Conservation (phyloP, 257 asterid genomes). For the Capsicum chinense region DNA sequence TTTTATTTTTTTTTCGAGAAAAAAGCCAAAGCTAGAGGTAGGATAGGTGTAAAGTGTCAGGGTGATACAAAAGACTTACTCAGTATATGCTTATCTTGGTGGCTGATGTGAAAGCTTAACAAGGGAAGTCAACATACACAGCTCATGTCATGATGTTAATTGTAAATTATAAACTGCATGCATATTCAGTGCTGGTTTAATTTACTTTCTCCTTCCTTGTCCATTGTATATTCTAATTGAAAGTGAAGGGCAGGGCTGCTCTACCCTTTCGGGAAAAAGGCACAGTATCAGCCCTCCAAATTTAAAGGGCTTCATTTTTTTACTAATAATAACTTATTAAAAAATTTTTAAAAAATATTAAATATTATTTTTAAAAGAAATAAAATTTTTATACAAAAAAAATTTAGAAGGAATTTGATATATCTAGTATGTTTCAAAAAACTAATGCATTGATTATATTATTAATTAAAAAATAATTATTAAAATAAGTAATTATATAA, state of each 20-base stretch:
- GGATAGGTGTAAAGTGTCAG: background rate
- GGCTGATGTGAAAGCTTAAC: slow-evolving; percentile 23
- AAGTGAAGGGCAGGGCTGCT: background rate
- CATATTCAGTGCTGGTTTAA: background rate
- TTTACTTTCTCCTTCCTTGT: background rate
- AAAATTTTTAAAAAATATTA: too few relatives aligned
- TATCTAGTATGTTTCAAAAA: too few relatives aligned
- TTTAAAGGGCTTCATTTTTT: too few relatives aligned
- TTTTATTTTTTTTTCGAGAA: background rate
- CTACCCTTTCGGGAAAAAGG: too few relatives aligned
- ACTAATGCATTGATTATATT: too few relatives aligned
- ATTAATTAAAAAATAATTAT: too few relatives aligned
- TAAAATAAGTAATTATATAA: too few relatives aligned
- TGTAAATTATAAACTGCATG: background rate
- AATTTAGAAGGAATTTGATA: too few relatives aligned
- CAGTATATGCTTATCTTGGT: slow-evolving; percentile 7
- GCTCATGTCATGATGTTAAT: background rate
- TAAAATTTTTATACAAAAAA: too few relatives aligned
- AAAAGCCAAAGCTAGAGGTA: background rate
- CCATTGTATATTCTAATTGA: background rate
- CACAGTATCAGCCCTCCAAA: too few relatives aligned
- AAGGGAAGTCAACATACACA: slow-evolving; percentile 16
- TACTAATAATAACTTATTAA: too few relatives aligned
- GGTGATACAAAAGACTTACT: background rate
- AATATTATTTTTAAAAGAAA: too few relatives aligned